Percentiles rank a stretch among this genome's conserved stretches.
Conservation (phyloP, 2,329 filamentous ascomycete species). For the Stachybotrys elegans region DNA sequence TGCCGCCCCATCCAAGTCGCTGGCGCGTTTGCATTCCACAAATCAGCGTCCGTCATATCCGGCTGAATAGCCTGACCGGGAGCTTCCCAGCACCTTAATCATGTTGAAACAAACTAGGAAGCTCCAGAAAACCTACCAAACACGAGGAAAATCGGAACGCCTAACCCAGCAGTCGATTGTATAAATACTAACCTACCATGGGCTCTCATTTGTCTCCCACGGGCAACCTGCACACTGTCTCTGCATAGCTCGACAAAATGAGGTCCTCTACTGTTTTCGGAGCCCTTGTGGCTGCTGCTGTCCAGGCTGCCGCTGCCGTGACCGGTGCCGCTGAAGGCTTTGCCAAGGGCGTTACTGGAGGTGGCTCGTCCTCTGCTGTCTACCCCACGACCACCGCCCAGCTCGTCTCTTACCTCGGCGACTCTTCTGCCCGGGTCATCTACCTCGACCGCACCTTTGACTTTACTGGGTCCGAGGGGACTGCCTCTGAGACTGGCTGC, state of each 20-base stretch:
- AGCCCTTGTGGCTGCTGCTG: slow-evolving; percentile 14
- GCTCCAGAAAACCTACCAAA: too few species aligned
- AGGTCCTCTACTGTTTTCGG: background rate
- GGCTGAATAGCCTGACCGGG: too few species aligned
- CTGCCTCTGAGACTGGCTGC: slow-evolving; percentile 47
- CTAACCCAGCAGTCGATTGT: too few species aligned
- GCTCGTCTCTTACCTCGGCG: slow-evolving; percentile 54
- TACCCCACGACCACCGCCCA: slow-evolving; percentile 49
- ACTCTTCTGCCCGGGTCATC: slow-evolving; percentile 49
- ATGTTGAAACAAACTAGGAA: too few species aligned
- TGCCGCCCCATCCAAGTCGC: too few species aligned
- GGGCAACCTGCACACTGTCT: too few species aligned
- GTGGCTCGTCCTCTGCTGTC: slow-evolving; percentile 47
- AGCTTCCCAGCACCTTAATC: too few species aligned
- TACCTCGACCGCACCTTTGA: slow-evolving; percentile 52
- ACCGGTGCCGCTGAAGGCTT: slow-evolving; percentile 36
- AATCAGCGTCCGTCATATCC: too few species aligned
- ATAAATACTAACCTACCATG: too few species aligned
- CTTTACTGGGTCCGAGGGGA: slow-evolving; percentile 52
- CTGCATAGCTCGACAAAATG: background rate
- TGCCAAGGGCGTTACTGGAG: slow-evolving; percentile 52
- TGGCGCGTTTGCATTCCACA: too few species aligned
- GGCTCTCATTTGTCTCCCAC: too few species aligned
- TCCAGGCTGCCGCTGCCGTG: slow-evolving; percentile 22
- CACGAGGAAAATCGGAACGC: too few species aligned